Conservation (phyloP, 2,329 filamentous ascomycete genomes). For the Exophiala oligosperma region DNA sequence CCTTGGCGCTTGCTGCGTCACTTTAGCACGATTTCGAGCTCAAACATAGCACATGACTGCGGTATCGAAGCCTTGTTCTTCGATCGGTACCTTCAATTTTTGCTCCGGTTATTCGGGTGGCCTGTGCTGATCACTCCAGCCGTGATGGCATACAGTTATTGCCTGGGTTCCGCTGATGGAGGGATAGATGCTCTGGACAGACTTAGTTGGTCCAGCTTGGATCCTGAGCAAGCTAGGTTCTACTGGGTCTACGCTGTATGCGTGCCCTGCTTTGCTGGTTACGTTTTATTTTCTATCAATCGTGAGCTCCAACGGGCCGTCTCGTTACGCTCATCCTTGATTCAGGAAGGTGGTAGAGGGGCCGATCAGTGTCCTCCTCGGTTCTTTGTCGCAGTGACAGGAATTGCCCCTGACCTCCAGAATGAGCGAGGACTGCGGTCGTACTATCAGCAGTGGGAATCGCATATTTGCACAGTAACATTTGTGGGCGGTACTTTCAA, state of each 20-base stretch:
- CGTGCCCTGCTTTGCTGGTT: neutral
- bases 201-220: slow-evolving; percentile 6
- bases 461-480: neutral
- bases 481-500: neutral
- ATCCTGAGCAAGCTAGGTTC: neutral
- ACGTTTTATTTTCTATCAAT: neutral
- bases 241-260: slow-evolving; percentile 6
- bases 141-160: neutral
- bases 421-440: neutral
- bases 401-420: neutral
- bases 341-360: neutral
- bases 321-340: neutral
- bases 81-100: neutral
- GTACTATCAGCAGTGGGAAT: slow-evolving; percentile 1
- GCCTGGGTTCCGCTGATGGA: neutral
- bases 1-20: too few relatives aligned
- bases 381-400: neutral
- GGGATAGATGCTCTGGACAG: neutral
- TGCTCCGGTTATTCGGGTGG: neutral
- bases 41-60: neutral
- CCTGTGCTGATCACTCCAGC: neutral
- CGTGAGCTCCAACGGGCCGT: neutral
- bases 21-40: neutral
- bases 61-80: neutral
- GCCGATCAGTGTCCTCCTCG: neutral